Evolutionary conservation across 768 basidiomycete genomes (phyloP).

Genomic region (Gymnopilus junonius): DNA sequence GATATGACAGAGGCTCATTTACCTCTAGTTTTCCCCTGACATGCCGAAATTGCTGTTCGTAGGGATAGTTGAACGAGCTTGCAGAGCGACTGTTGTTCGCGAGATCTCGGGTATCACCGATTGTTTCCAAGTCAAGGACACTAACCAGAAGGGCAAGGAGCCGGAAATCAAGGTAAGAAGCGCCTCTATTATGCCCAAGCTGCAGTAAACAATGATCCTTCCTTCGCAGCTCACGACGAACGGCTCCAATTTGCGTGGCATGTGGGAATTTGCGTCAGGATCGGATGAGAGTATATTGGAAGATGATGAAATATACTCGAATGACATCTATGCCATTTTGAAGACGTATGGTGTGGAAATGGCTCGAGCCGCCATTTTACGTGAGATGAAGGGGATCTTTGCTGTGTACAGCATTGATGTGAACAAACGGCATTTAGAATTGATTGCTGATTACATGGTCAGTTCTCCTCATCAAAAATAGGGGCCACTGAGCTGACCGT

Average conservation of each 20-base stretch:
- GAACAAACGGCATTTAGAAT: constrained; percentile 89
- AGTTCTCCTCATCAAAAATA: constrained; percentile 26
- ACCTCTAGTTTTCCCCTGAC: constrained; percentile 77
- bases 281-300: constrained; percentile 66
- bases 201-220: background rate
- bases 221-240: constrained; percentile 77
- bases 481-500: background rate
- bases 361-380: constrained; percentile 88
- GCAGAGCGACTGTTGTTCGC: constrained; percentile 82
- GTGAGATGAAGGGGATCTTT: constrained; percentile 92
- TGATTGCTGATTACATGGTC: constrained; percentile 99
- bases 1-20: constrained; percentile 5
- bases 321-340: constrained; percentile 92
- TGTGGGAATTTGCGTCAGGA: constrained; percentile 77
- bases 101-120: constrained; percentile 89
- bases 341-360: constrained; percentile 97
- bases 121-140: constrained; percentile 78
- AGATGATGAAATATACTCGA: constrained; percentile 84
- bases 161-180: constrained; percentile 51
- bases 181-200: background rate
- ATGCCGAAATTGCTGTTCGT: constrained; percentile 94
- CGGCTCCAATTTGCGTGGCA: constrained; percentile 89
- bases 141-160: constrained; percentile 53
- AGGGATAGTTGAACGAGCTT: constrained; percentile 89
- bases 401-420: constrained; percentile 96